Base-by-base conservation (phyloP, 108 stramenopile species). In the Discostella pseudostelligera region DNA sequence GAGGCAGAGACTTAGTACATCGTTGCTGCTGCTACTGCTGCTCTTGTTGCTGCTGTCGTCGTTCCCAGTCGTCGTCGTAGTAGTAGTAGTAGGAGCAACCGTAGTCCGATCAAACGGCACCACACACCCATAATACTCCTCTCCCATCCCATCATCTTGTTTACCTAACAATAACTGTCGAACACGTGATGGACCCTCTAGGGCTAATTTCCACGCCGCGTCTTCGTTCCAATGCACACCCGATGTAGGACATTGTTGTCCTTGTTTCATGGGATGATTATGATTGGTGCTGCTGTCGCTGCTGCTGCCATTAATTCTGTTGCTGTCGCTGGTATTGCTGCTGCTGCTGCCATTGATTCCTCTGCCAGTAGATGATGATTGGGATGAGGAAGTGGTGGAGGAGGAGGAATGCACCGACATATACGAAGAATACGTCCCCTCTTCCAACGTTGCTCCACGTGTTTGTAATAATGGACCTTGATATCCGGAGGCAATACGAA, bases 121-220 rank as follows among this genome's bases (percentile, higher is more conserved):
- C 12, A 72, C 69, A 6, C 61, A 63, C 17, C 72, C 72, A 13
- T 48, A 16, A 40, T 17, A 20, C 5, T 47, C 61, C 28, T 66
- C 56, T 19, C 36, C 40, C 10, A 25, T 16, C 17, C 75, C 75
- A 11, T 47, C 67, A 46, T 70, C 74, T 36, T 42, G 32, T 8
- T 44, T 32, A 1, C 75, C 76, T 44, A 97, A 62, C 16, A 97
- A 67, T 50, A 97, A 62, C 60, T 96, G 76, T 56, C 88, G 79
- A 4, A 97, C 93, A 35, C 93, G 77, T 1, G 65, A 59, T 4
- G 96, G 96, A 8, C 96, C 96, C 70, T 96, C 89, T 32, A 63
- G 42, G n/a, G 93, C 84, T n/a, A 97, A 76, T 65, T 95, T 95
- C 72, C 76, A 80, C 5, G 95, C 94, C 0, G 96, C 96, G 22